phyloP scores from a whole-genome alignment of 2,329 filamentous ascomycete genomes.

The Sporothrix euskadiensis region DNA sequence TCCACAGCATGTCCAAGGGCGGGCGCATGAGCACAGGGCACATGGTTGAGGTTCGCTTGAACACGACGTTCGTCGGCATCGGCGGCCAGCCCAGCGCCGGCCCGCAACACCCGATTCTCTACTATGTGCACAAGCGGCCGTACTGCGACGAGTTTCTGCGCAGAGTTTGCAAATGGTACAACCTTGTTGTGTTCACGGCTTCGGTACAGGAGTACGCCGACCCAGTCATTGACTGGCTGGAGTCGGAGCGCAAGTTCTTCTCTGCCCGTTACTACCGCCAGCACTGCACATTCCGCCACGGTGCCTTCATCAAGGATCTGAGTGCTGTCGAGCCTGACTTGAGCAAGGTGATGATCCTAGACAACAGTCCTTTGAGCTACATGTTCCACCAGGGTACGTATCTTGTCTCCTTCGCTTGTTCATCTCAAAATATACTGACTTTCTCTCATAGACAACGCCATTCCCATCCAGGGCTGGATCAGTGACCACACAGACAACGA shows the following conservation, averaged over 20 bases:
- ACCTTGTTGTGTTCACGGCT: conserved; percentile 92
- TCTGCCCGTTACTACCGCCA: conserved; percentile 91
- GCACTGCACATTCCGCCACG: conserved; percentile 93
- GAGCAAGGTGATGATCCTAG: conserved; percentile 97
- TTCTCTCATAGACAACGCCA: conserved; percentile 77
- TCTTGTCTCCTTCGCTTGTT: background rate
- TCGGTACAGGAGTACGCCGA: conserved; percentile 98
- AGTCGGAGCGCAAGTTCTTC: conserved; percentile 96
- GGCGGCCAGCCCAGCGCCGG: conserved; percentile 67
- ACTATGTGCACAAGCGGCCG: conserved; percentile 97
- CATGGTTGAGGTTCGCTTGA: conserved; percentile 96
- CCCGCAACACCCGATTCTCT: conserved; percentile 92
- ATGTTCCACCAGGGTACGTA: conserved; percentile 92
- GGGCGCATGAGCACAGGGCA: conserved; percentile 94
- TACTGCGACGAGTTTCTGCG: conserved; percentile 96
- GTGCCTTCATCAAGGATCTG: conserved; percentile 97
- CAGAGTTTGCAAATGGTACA: conserved; percentile 95
- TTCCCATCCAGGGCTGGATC: conserved; percentile 99
- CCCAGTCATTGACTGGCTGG: conserved; percentile 97
- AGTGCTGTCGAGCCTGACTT: conserved; percentile 94
- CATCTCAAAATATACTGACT: background rate
- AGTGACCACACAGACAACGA: conserved; percentile 97
- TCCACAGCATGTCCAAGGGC: conserved; percentile 96
- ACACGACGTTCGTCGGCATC: conserved; percentile 67
- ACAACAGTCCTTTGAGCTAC: conserved; percentile 97